Conservation (phyloP, 495 filamentous ascomycete genomes). For the Hamigera avellanea region DNA sequence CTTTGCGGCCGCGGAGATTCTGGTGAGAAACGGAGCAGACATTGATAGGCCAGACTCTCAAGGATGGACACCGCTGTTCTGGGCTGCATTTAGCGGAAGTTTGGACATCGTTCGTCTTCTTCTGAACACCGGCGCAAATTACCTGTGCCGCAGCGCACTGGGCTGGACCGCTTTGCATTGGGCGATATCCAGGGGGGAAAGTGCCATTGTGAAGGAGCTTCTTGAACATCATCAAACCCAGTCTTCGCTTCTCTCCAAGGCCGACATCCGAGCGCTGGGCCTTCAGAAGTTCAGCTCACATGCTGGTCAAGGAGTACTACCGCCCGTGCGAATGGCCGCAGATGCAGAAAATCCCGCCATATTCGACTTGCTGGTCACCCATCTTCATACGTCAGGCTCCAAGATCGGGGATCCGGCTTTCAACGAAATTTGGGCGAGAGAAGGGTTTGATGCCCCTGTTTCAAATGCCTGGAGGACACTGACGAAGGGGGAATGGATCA, state of each 20-base stretch:
- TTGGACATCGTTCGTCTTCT: slow-evolving; percentile 4
- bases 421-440: slow-evolving; percentile 2
- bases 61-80: slow-evolving; percentile 15
- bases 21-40: slow-evolving; percentile 20
- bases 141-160: neutral
- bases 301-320: neutral
- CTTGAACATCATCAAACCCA: slow-evolving; percentile 2
- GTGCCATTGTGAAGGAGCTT: slow-evolving; percentile 2
- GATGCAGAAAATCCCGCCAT: neutral
- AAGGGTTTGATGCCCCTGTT: neutral
- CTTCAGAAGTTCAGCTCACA: neutral
- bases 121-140: slow-evolving; percentile 5
- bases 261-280: neutral
- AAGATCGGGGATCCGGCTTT: slow-evolving; percentile 1
- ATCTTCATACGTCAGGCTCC: slow-evolving; percentile 1
- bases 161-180: slow-evolving; percentile 12
- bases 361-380: slow-evolving; percentile 1
- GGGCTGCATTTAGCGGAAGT: slow-evolving; percentile 12
- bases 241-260: neutral
- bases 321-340: slow-evolving; percentile 1
- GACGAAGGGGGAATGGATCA: slow-evolving; percentile 1
- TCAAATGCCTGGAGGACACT: slow-evolving; percentile 4
- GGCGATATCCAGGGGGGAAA: slow-evolving; percentile 4
- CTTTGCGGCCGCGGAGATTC: slow-evolving; percentile 9
- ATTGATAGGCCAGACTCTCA: slow-evolving; percentile 14